Base-by-base conservation (phyloP, 345 rosid species). In the Dipteronia sinensis region DNA sequence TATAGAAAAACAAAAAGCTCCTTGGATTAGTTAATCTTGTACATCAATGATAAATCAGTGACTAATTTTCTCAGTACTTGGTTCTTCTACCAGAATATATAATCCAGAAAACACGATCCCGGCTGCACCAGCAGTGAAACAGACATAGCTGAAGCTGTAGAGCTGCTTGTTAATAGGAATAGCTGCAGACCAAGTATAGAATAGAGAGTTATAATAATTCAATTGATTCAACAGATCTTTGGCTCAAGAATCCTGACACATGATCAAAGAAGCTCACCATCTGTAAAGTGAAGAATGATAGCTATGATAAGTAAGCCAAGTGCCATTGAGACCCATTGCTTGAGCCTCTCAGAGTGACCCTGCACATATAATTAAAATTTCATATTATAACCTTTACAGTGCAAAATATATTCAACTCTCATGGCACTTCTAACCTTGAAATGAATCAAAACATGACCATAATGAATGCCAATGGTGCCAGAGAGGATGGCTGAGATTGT, bases 131-230 rank as follows among this genome's bases (percentile, higher is more conserved):
- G 87, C 91, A 51, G 92, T 90, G 86, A 89, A 84, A 64, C 91
- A 87, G 31, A 87, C 87, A 65, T 90, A 89, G 80, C 94, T 89
- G 77, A 90, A 76, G 84, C 88, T 89, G 78, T 90, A 89, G 15
- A 90, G 91, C 74, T 90, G 91, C 75, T 89, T 91, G 85, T 91
- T 91, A 67, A 91, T 84, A 16, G 95, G 95, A 85, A 89, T 89
- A 25, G 90, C 95, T 91, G 87, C 75, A 83, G 70, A 65, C 7
- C 8, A 29, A 29, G 15, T 1, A 12, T 16, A 64, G 72, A 75
- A 56, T 9, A 61, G 55, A 2, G 6, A 31, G 46, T 34, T 6
- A 72, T 31, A 7, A 19, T 53, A 23, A 46, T 46, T 46, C 12
- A 23, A 55, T 53, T 71, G 17, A 53, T 29, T 42, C 64, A 71